These are phyloP conservation scores for Eucalyptus erythrocorys DNA, from an alignment of 345 rosid genomes.

Conservation along the genomic window DNA sequence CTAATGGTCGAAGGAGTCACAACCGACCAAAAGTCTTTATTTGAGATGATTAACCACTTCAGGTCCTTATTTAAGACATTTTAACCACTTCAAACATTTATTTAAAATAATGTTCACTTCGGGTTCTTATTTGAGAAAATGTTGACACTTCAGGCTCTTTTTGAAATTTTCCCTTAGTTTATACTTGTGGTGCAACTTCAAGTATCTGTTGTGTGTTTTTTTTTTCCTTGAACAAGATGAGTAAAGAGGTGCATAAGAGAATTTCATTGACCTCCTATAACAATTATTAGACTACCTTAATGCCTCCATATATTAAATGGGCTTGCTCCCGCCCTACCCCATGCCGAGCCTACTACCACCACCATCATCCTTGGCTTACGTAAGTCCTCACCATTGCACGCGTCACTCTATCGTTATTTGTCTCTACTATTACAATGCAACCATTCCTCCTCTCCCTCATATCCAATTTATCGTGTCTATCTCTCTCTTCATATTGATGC, in stretches of 20 bases:
- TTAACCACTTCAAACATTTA: no score
- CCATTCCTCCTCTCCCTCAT: not conserved
- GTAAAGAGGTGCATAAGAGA: not conserved
- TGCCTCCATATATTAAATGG: not conserved
- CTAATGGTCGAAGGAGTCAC: rapidly evolving
- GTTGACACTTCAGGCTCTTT: no score
- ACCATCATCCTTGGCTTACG: not conserved
- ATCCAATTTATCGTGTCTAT: not conserved
- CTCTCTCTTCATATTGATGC: not conserved
- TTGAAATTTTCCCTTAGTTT: not conserved
- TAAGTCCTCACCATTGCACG: not conserved
- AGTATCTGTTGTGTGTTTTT: not conserved
- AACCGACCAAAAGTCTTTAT: no score
- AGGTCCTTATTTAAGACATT: rapidly evolving
- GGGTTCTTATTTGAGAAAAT: no score
- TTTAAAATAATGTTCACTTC: no score
- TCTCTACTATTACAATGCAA: not conserved
- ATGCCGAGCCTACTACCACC: not conserved
- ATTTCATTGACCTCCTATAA: not conserved
- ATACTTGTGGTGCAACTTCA: not conserved
- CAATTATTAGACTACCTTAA: not conserved
- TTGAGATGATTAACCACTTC: no score
- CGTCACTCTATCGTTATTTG: not conserved
- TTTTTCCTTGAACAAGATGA: not conserved
- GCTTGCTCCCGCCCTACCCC: not conserved